These are phyloP conservation scores for Polytrichum formosum DNA, from an alignment of 225 moss, liverwort and hornwort species.

Conservation along the genomic window DNA sequence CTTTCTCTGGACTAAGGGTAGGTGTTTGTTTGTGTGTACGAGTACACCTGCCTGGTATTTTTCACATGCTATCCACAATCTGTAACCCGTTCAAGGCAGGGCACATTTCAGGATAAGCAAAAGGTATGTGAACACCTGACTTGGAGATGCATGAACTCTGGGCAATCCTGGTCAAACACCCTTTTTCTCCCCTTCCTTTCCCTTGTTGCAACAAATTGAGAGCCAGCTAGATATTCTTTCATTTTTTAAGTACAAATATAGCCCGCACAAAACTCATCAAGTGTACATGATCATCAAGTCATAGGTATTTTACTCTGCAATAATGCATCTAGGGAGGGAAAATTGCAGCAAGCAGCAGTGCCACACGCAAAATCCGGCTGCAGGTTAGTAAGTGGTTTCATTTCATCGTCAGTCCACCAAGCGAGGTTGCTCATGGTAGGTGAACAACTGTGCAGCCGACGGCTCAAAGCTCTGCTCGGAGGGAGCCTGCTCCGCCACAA, in stretches of 20 bases:
- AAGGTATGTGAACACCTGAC: too few relatives aligned
- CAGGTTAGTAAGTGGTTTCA: too few relatives aligned
- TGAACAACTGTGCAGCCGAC: slow-evolving; percentile 90
- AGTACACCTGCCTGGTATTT: too few relatives aligned
- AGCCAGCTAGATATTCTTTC: slow-evolving; percentile 15
- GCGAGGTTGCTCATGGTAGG: slow-evolving; percentile 88
- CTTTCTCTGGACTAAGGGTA: too few relatives aligned
- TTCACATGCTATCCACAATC: too few relatives aligned
- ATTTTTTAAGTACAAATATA: slow-evolving; percentile 6
- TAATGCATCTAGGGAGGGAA: slow-evolving; percentile 13
- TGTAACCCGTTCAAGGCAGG: too few relatives aligned
- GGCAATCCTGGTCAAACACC: too few relatives aligned
- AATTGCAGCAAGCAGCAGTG: slow-evolving; percentile 17
- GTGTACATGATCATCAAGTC: slow-evolving; percentile 15
- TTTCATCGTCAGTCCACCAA: slow-evolving; percentile 55
- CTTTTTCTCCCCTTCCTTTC: neutral
- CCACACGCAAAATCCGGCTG: slow-evolving; percentile 6
- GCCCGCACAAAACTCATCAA: slow-evolving; percentile 43
- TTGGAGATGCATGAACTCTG: too few relatives aligned
- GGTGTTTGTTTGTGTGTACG: too few relatives aligned
- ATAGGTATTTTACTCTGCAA: slow-evolving; percentile 18
- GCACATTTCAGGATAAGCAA: too few relatives aligned
- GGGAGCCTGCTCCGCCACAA: slow-evolving; percentile 60
- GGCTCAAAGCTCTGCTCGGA: slow-evolving; percentile 81
- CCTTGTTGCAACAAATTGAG: slow-evolving; percentile 26